Percentiles rank a stretch among this genome's conserved stretches.
Evolutionary conservation across 2,329 filamentous ascomycete genomes (phyloP).

Genomic region (Beauveria sp.): DNA sequence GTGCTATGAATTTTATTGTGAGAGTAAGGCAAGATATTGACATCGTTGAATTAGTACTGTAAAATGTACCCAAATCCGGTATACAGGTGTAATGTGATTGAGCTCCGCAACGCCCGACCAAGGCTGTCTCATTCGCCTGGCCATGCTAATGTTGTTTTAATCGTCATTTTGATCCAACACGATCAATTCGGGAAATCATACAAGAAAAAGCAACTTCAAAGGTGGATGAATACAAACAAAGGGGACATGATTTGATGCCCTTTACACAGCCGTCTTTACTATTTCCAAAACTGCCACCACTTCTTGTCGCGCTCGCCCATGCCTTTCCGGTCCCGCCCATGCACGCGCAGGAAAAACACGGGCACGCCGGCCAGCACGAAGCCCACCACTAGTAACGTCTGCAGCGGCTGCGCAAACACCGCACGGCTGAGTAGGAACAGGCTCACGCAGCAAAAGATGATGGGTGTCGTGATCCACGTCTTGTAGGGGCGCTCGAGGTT

Average conservation of each 20-base stretch:
- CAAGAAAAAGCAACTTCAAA: background rate
- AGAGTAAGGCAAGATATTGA: background rate
- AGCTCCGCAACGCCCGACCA: constrained; percentile 4
- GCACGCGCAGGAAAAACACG: constrained; percentile 73
- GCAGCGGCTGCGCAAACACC: constrained; percentile 82
- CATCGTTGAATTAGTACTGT: background rate
- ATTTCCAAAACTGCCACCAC: constrained; percentile 57
- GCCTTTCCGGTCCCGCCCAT: constrained; percentile 29
- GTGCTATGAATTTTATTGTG: background rate
- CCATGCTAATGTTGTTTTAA: background rate
- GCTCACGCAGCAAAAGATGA: constrained; percentile 97
- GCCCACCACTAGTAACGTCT: constrained; percentile 77
- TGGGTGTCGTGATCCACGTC: constrained; percentile 94
- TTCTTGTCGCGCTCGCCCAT: constrained; percentile 26
- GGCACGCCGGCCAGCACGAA: constrained; percentile 81
- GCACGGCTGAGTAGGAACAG: constrained; percentile 83
- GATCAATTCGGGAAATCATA: background rate
- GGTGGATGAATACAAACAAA: background rate
- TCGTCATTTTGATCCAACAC: background rate
- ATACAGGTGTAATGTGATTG: background rate
- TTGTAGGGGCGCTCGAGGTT: constrained; percentile 83
- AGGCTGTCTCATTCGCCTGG: background rate
- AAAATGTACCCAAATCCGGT: background rate
- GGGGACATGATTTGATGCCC: too few relatives aligned
- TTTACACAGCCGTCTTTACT: too few relatives aligned